phyloP scores from a whole-genome alignment of 2,329 filamentous ascomycete genomes.

The Phyllosticta citribraziliensis region DNA sequence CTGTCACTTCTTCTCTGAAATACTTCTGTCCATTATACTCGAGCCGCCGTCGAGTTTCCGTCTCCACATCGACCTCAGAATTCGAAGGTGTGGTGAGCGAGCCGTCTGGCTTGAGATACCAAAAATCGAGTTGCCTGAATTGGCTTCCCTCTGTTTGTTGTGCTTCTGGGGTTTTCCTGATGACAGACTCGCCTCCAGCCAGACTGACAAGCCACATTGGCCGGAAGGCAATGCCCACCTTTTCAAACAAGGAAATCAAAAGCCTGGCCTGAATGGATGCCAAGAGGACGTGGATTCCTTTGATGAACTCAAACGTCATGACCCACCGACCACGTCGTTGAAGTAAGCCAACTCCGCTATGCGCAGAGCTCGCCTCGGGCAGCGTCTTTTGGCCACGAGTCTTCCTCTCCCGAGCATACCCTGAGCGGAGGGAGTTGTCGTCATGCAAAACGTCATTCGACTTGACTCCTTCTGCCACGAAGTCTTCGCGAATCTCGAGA shows the following conservation, averaged over 20 bases:
- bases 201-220: slow-evolving; percentile 55
- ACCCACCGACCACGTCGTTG: slow-evolving; percentile 72
- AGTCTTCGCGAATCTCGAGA: slow-evolving; percentile 32
- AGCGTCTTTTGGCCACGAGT: slow-evolving; percentile 41
- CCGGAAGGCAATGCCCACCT: slow-evolving; percentile 50
- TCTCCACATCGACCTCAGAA: slow-evolving; percentile 69
- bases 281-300: slow-evolving; percentile 60
- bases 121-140: slow-evolving; percentile 43
- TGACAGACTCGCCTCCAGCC: slow-evolving; percentile 26
- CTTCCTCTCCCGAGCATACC: slow-evolving; percentile 62
- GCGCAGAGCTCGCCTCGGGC: slow-evolving; percentile 20
- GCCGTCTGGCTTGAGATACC: slow-evolving; percentile 38
- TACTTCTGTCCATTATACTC: slow-evolving; percentile 23
- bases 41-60: slow-evolving; percentile 59
- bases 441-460: slow-evolving; percentile 24
- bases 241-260: slow-evolving; percentile 44
- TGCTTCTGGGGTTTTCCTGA: not conserved
- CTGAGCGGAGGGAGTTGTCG: slow-evolving; percentile 23
- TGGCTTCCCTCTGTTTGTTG: slow-evolving; percentile 18
- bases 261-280: slow-evolving; percentile 49
- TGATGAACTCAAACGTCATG: slow-evolving; percentile 64
- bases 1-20: slow-evolving; percentile 35
- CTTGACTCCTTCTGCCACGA: slow-evolving; percentile 28
- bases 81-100: slow-evolving; percentile 47
- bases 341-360: slow-evolving; percentile 64